A percentile compares a stretch with the other conserved stretches of the same genome.
phyloP scores from a whole-genome alignment of 164 flowering plant species.

The Magnolia kwangsiensis region DNA sequence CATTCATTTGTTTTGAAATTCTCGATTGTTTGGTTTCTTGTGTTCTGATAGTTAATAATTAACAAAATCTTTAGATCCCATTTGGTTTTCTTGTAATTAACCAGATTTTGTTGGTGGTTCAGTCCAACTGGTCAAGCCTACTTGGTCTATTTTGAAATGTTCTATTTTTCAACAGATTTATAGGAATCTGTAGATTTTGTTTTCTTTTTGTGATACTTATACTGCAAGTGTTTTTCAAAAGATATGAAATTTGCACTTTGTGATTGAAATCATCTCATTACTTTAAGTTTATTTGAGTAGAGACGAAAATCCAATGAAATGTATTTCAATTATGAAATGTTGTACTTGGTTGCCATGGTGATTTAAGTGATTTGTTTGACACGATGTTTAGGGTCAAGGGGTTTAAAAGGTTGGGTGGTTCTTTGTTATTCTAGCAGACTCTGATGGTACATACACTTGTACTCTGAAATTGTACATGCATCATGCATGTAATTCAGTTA shows the following conservation, averaged over 20 bases:
- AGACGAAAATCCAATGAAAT: not conserved
- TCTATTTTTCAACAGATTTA: too few species aligned
- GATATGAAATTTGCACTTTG: not conserved
- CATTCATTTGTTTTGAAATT: not conserved
- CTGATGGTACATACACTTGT: too few species aligned
- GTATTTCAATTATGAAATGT: not conserved
- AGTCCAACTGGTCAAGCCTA: too few species aligned
- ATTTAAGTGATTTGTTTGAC: not conserved
- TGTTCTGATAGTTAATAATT: not conserved
- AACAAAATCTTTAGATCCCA: constrained; percentile 51
- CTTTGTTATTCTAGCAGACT: too few species aligned
- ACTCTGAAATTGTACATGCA: too few species aligned
- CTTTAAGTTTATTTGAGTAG: not conserved
- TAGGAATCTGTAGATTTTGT: too few species aligned
- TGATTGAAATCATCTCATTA: not conserved
- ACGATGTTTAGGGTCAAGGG: constrained; percentile 57
- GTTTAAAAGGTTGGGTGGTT: too few species aligned
- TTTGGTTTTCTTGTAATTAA: constrained; percentile 32
- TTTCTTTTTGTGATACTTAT: too few species aligned
- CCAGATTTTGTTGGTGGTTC: too few species aligned
- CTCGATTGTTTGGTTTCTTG: not conserved
- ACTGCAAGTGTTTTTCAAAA: not conserved
- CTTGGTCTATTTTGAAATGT: too few species aligned
- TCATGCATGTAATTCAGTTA: too few species aligned
- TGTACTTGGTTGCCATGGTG: not conserved